These are phyloP conservation scores for Conoideocrella luteorostrata DNA, from an alignment of 2,329 filamentous ascomycete species.

Conservation along the genomic window DNA sequence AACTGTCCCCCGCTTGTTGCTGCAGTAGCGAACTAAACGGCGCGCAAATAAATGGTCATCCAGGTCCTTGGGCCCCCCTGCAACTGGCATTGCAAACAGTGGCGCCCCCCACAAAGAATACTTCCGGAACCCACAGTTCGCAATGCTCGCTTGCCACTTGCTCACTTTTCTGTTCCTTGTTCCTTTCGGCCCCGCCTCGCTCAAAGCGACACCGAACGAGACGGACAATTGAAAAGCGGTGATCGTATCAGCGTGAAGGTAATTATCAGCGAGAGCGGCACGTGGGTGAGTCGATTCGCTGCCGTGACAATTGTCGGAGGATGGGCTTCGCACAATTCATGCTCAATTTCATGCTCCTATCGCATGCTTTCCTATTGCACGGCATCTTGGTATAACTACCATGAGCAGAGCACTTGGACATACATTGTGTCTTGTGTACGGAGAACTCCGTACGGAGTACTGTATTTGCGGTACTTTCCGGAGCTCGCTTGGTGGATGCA, in stretches of 20 bases:
- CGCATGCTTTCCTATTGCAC: not conserved
- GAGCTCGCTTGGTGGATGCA: too few relatives aligned
- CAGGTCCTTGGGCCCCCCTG: not conserved
- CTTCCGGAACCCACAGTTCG: too few relatives aligned
- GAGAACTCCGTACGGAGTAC: too few relatives aligned
- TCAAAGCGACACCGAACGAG: slow-evolving; percentile 2
- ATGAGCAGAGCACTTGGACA: too few relatives aligned
- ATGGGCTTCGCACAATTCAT: too few relatives aligned
- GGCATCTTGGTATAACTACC: too few relatives aligned
- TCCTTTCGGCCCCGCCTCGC: not conserved
- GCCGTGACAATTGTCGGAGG: not conserved
- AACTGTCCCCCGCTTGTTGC: too few relatives aligned
- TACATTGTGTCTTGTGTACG: too few relatives aligned
- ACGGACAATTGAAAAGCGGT: not conserved
- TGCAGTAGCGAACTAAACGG: too few relatives aligned
- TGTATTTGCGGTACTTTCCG: too few relatives aligned
- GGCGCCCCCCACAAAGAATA: not conserved
- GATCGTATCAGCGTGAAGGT: not conserved
- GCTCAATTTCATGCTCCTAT: not conserved
- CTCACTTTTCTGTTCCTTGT: not conserved
- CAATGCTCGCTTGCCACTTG: too few relatives aligned
- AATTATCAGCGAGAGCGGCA: not conserved
- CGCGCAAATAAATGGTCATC: not conserved
- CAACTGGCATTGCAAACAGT: not conserved
- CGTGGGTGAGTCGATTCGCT: slow-evolving; percentile 4